These are phyloP conservation scores for Cercophora samala DNA, from an alignment of 495 filamentous ascomycete genomes.

Conservation along the genomic window DNA sequence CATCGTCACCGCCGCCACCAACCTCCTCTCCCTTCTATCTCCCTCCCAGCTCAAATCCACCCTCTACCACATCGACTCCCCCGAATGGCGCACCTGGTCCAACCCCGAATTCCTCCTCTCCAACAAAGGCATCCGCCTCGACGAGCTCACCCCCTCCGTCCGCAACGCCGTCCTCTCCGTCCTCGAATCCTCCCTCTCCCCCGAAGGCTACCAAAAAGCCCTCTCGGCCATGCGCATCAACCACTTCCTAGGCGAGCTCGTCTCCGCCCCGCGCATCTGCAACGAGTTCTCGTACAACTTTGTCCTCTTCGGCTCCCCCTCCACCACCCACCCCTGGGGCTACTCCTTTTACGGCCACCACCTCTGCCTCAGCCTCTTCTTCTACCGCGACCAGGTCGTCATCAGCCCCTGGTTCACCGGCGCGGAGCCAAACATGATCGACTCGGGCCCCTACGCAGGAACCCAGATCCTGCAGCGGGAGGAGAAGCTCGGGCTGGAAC, in stretches of 20 bases:
- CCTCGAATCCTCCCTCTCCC: conserved; percentile 56
- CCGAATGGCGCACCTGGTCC: conserved; percentile 71
- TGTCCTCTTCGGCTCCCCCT: conserved; percentile 57
- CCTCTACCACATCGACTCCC: conserved; percentile 61
- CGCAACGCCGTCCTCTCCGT: conserved; percentile 52
- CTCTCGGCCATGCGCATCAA: conserved; percentile 70
- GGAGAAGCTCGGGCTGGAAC: conserved; percentile 55
- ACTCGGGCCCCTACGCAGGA: conserved; percentile 57
- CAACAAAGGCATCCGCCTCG: conserved; percentile 63
- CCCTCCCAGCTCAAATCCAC: conserved; percentile 47
- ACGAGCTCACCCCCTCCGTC: conserved; percentile 46
- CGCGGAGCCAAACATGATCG: conserved; percentile 72
- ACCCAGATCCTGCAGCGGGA: conserved; percentile 64
- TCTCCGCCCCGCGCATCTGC: conserved; percentile 57
- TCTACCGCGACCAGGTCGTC: conserved; percentile 58
- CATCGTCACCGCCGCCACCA: conserved; percentile 51
- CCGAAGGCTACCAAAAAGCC: conserved; percentile 69
- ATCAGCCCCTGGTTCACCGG: conserved; percentile 71
- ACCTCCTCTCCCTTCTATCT: conserved; percentile 43
- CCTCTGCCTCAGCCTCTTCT: conserved; percentile 64
- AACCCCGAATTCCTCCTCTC: conserved; percentile 68
- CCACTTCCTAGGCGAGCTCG: conserved; percentile 70
- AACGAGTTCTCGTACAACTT: conserved; percentile 77
- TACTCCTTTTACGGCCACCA: conserved; percentile 77
- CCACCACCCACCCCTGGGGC: conserved; percentile 58